Evolutionary conservation across 2,329 filamentous ascomycete genomes (phyloP).

Genomic region (Emmonsiellopsis sp.): DNA sequence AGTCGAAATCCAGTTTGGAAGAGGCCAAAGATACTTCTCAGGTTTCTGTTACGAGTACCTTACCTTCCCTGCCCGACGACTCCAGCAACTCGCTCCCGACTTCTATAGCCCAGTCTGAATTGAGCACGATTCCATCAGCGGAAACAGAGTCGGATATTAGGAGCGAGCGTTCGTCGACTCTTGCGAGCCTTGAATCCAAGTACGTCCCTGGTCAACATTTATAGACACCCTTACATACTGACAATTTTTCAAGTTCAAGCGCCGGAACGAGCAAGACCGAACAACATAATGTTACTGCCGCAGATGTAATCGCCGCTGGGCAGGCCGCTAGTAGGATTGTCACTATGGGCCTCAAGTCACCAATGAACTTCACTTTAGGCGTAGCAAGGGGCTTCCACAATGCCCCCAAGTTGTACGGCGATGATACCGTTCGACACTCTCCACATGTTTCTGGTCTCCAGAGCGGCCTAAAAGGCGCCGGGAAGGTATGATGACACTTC

Average conservation of each 20-base stretch:
- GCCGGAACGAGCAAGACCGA: not conserved
- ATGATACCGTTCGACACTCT: constrained; percentile 66
- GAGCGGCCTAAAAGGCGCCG: constrained; percentile 67
- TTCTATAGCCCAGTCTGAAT: constrained; percentile 4
- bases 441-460: constrained; percentile 70
- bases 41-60: constrained; percentile 5
- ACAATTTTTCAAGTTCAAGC: not conserved
- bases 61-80: not conserved
- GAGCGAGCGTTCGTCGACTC: not conserved
- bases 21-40: constrained; percentile 1
- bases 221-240: not conserved
- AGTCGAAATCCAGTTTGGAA: constrained; percentile 7
- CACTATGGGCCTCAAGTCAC: constrained; percentile 64
- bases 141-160: not conserved
- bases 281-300: constrained; percentile 33
- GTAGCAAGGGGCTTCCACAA: constrained; percentile 83
- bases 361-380: constrained; percentile 75
- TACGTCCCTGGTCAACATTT: not conserved
- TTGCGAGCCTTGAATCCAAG: not conserved
- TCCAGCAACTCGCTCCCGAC: not conserved
- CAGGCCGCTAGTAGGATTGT: constrained; percentile 64
- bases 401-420: constrained; percentile 73
- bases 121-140: not conserved
- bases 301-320: constrained; percentile 55
- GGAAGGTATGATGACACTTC: constrained; percentile 41